Percentiles rank a stretch among this genome's conserved stretches.
phyloP scores from a whole-genome alignment of 345 rosid genomes.

The Eucalyptus marginata region DNA sequence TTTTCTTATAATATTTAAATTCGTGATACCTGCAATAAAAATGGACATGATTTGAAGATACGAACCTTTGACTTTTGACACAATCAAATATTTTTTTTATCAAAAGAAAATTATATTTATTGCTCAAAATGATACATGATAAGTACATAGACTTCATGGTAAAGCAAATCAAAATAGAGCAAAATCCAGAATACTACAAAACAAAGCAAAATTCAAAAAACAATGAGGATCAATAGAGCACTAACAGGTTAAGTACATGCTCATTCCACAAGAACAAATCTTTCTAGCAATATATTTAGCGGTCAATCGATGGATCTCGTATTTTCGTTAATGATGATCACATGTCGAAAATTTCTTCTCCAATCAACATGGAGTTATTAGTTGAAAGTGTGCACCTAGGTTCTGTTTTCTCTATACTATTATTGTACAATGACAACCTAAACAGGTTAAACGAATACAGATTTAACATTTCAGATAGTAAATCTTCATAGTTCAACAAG shows the following conservation, averaged over 20 bases:
- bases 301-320: fast-evolving
- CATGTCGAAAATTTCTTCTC: not conserved
- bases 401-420: not conserved
- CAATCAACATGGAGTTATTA: not conserved
- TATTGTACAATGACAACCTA: not conserved
- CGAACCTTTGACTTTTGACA: not conserved
- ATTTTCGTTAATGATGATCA: not conserved
- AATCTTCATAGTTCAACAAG: not conserved
- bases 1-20: not conserved
- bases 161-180: not conserved
- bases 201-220: not conserved
- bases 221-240: not conserved
- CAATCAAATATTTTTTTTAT: not conserved
- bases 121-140: not conserved
- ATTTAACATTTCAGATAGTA: not conserved
- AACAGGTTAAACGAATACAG: not conserved
- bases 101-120: not conserved
- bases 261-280: not conserved
- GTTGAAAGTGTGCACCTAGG: not conserved
- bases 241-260: fast-evolving
- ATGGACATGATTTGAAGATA: not conserved
- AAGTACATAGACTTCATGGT: not conserved
- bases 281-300: not conserved
- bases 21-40: not conserved
- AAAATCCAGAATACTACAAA: not conserved